Evolutionary conservation across 305 asterid species (phyloP), one percentile per base, ranked within the genome.

Genomic region (Fraxinus greggii): DNA sequence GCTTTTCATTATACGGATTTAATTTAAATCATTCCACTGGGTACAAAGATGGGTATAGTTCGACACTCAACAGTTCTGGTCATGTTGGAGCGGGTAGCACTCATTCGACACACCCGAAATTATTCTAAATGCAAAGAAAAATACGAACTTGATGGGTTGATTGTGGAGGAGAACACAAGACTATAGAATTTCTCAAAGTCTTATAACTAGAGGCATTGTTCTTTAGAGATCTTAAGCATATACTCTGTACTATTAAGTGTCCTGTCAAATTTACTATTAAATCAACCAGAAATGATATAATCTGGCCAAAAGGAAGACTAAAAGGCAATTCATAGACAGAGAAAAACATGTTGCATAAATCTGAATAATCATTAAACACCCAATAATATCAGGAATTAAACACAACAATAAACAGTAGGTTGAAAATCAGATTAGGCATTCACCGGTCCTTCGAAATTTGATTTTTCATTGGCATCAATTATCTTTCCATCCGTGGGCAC

Each of bases 401-500:
- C 2, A 56, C 26, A 48, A 17, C 21, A 48, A 48, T 15, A 48
- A 48, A 13, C 61, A 21, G 6, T 28, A 17, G 9, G 24, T 21
- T 61, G 29, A 1, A 7, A 61, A 61, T 61, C 13, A 19, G 70
- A 61, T 7, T 61, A 28, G 70, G 31, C 9, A 21, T 5, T 19
- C 38, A 33, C 6, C 6, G 63, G 12, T 15, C 15, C 17, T 9
- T 26, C 67, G 80, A 84, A 40, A 73, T 67, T 42, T 15, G 80
- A 42, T 9, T 59, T 78, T 21, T 85, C 83, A 61, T 86, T 88
- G 69, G 78, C 70, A 45, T 86, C 89, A 13, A 87, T 29, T 31
- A 90, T 82, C 76, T 80, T 88, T 8, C 87, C 97, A 84, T 93
- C 95, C 33, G 79, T 59, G 7, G 95, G 98, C 21, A 89, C 91